Evolutionary conservation across 108 stramenopile species (phyloP), one percentile per base, ranked within the genome.

Genomic region (Fragilaria crotonensis): DNA sequence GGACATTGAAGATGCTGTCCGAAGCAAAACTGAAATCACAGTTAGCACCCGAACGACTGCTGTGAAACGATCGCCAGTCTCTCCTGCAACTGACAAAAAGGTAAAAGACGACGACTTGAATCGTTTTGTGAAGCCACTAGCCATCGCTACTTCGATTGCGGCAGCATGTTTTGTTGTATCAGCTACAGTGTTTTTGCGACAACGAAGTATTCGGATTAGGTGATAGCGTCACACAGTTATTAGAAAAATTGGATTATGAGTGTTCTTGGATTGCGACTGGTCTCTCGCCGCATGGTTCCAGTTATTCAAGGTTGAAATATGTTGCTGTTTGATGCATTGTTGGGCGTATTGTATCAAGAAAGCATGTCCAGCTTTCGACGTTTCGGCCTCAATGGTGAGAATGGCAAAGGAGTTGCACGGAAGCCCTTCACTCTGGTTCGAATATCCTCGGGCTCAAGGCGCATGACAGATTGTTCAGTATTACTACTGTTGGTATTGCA

Each of bases 161-260:
- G 78, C 82, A 36, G 62, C 76, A 0, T 79, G 75, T 50, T 89
- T 85, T 61, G 28, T 81, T 27, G 3, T 80, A 25, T 81, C 87
- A 9, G 52, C 65, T 29, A 48, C 46, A 5, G 11, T 79, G 1
- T 55, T 63, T 45, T 50, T 78, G 19, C 17, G 14, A 41, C 36
- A 41, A 41, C 27, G 0, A 60, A 60, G 32, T n/a, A n/a, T n/a
- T n/a, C n/a, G n/a, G n/a, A n/a, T n/a, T 60, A 25, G 68, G 57
- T 66, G 41, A 73, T 22, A 51, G 47, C 58, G 56, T 59, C 5
- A 48, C 28, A 20, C 30, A 36, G 5, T n/a, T 54, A 29, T 20
- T 56, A 25, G n/a, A 30, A 30, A 17, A 48, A 44, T 58, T 50
- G 25, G 23, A 33, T 30, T 5, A 36, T 45, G 1, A 25, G 27